Evolutionary conservation across 768 basidiomycete species (phyloP).

Genomic region (Galerina sulciceps): DNA sequence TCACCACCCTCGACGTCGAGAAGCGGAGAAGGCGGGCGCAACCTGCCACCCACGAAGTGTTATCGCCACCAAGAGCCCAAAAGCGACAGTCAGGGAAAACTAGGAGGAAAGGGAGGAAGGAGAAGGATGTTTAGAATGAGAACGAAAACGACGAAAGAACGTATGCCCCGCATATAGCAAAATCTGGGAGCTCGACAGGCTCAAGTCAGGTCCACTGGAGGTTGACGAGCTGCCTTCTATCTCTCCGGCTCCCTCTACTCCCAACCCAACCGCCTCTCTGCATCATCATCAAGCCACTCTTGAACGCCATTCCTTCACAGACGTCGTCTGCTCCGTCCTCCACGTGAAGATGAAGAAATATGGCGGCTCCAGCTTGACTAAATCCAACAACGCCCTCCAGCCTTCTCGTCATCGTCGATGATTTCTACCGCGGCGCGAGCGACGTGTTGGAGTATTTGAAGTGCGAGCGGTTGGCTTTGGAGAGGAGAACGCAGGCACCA

Average conservation of each 20-base stretch:
- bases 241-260: too few relatives aligned
- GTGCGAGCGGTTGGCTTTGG: too few relatives aligned
- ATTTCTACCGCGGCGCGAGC: too few relatives aligned
- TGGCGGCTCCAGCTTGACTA: conserved; percentile 49
- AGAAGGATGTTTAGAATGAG: too few relatives aligned
- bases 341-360: conserved; percentile 65
- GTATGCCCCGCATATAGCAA: conserved; percentile 61
- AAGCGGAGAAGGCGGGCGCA: conserved; percentile 21
- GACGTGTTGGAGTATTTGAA: too few relatives aligned
- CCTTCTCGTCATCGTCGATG: conserved; percentile 64
- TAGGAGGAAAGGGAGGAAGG: too few relatives aligned
- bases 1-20: conserved; percentile 45
- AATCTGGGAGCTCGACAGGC: conserved; percentile 74
- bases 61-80: conserved; percentile 34
- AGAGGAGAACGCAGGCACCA: conserved; percentile 58
- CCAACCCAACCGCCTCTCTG: background rate
- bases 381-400: conserved; percentile 65
- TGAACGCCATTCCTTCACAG: conserved; percentile 48
- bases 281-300: background rate
- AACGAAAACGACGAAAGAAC: conserved; percentile 43
- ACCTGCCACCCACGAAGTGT: conserved; percentile 37
- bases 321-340: conserved; percentile 60
- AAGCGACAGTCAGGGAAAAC: conserved; percentile 15
- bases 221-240: conserved; percentile 54
- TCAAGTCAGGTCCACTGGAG: conserved; percentile 64